Evolutionary conservation across 2,329 filamentous ascomycete genomes (phyloP).

Genomic region (Clarireedia hainanense): DNA sequence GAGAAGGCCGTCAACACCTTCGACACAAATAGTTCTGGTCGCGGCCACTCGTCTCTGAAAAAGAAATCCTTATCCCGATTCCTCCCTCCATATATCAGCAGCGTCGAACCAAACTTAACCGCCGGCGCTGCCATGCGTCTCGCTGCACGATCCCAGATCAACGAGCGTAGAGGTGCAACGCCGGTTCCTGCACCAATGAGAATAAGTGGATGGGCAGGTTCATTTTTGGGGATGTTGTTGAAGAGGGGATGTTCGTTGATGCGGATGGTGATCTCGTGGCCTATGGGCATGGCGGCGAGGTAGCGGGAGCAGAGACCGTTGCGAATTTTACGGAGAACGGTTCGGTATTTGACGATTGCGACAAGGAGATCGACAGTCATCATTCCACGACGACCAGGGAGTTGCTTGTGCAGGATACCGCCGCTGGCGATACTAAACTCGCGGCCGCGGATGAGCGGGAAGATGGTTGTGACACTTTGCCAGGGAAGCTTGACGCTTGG

Average conservation of each 20-base stretch:
- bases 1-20: slow-evolving; percentile 61
- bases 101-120: slow-evolving; percentile 25
- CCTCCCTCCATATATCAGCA: slow-evolving; percentile 81
- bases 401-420: slow-evolving; percentile 32
- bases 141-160: slow-evolving; percentile 64
- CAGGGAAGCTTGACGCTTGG: slow-evolving; percentile 74
- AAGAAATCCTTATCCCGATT: slow-evolving; percentile 71
- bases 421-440: slow-evolving; percentile 90
- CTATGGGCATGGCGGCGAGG: slow-evolving; percentile 52
- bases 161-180: slow-evolving; percentile 72
- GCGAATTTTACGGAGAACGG: slow-evolving; percentile 74
- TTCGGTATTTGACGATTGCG: slow-evolving; percentile 86
- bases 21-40: slow-evolving; percentile 29
- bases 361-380: slow-evolving; percentile 64
- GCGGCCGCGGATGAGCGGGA: slow-evolving; percentile 78
- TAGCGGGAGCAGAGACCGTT: slow-evolving; percentile 89
- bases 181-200: slow-evolving; percentile 82
- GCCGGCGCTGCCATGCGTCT: not conserved
- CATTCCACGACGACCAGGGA: slow-evolving; percentile 12
- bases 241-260: slow-evolving; percentile 46
- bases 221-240: slow-evolving; percentile 34
- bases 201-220: slow-evolving; percentile 47
- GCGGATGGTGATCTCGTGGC: slow-evolving; percentile 32
- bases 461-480: slow-evolving; percentile 60
- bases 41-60: slow-evolving; percentile 68